Conservation (phyloP, 2,329 filamentous ascomycete species). For the Pseudogymnoascus sp. region DNA sequence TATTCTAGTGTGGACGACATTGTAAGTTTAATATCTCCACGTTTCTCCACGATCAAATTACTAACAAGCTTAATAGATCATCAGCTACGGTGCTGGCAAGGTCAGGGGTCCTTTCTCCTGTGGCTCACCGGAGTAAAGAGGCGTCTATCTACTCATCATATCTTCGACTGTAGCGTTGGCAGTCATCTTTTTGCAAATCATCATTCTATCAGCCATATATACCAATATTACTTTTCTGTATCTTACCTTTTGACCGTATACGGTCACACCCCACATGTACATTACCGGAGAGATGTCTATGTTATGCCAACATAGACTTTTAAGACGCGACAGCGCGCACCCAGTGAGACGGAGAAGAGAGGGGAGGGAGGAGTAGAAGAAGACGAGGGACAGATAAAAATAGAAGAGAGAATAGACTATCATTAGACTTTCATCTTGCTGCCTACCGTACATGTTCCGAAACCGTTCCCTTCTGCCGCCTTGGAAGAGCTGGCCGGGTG, state of each 20-base stretch:
- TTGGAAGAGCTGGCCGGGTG: neutral
- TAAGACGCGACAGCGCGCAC: neutral
- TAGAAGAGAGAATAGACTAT: neutral
- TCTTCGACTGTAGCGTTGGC: neutral
- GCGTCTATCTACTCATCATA: neutral
- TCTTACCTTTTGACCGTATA: neutral
- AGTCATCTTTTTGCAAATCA: slow-evolving; percentile 5
- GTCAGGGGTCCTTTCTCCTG: neutral
- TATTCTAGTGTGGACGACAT: slow-evolving; percentile 21
- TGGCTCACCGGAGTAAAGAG: neutral
- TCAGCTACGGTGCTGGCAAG: neutral
- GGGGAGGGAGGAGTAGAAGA: neutral
- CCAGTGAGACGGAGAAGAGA: neutral
- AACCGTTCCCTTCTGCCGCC: neutral
- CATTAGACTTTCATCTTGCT: neutral
- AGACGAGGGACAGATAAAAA: neutral
- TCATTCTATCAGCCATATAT: slow-evolving; percentile 6
- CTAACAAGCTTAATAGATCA: neutral
- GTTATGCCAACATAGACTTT: neutral
- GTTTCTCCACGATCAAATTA: no score
- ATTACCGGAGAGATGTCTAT: neutral
- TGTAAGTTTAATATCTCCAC: slow-evolving; percentile 15
- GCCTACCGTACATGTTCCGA: neutral
- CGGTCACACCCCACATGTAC: neutral
- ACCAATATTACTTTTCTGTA: slow-evolving; percentile 6